phyloP scores from a whole-genome alignment of 208 protist genomes.

The Leishmania lainsoni region DNA sequence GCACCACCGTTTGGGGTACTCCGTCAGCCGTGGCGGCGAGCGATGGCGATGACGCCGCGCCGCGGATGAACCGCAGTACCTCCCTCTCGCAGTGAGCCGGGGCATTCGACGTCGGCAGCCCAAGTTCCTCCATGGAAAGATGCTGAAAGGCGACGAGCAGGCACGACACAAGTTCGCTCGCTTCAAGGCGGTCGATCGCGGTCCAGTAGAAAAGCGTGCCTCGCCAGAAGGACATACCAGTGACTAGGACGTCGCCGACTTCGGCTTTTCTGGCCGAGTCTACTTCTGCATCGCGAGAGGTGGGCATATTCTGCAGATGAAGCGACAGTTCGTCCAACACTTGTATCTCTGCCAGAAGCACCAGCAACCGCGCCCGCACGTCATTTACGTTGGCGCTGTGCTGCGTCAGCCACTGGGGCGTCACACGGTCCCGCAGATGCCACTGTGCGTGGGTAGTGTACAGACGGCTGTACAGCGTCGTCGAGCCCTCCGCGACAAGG shows the following conservation, averaged over 20 bases:
- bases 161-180: slow-evolving; percentile 39
- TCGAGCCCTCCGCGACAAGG: slow-evolving; percentile 7
- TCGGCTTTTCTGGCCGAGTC: neutral
- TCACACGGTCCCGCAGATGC: slow-evolving; percentile 25
- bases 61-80: slow-evolving; percentile 73
- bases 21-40: neutral
- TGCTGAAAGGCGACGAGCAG: slow-evolving; percentile 43
- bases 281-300: no score
- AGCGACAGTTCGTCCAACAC: slow-evolving; percentile 13
- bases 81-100: slow-evolving; percentile 52
- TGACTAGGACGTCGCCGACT: neutral
- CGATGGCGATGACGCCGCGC: slow-evolving; percentile 24
- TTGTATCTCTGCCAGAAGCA: slow-evolving; percentile 21
- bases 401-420: slow-evolving; percentile 25
- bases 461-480: slow-evolving; percentile 9
- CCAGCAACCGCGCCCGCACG: slow-evolving; percentile 9
- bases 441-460: slow-evolving; percentile 13
- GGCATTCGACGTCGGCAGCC: slow-evolving; percentile 51
- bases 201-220: slow-evolving; percentile 36
- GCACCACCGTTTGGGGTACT: neutral
- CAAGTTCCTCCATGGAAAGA: slow-evolving; percentile 63
- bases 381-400: slow-evolving; percentile 31
- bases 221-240: slow-evolving; percentile 17
- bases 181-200: slow-evolving; percentile 41
- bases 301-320: neutral